phyloP scores from a whole-genome alignment of 2,329 filamentous ascomycete genomes.

The Fusarium acutatum region DNA sequence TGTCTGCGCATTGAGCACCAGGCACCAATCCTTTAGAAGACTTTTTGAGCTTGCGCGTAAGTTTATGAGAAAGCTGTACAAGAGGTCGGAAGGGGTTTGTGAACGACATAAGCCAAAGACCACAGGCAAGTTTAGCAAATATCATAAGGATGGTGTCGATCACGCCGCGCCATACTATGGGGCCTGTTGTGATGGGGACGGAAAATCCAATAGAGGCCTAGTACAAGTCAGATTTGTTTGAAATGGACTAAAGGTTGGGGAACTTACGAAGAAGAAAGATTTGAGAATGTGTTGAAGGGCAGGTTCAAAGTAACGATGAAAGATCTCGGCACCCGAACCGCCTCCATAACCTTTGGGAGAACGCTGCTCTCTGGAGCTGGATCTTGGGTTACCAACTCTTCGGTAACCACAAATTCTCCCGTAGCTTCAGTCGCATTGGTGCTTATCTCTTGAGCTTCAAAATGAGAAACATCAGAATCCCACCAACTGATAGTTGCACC shows the following conservation, averaged over 20 bases:
- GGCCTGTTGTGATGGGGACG: slow-evolving; percentile 71
- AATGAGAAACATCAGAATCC: slow-evolving; percentile 52
- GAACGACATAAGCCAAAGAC: slow-evolving; percentile 61
- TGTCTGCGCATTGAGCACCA: slow-evolving; percentile 23
- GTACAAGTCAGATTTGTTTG: accelerated
- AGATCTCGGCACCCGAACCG: slow-evolving; percentile 15
- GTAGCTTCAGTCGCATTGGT: background rate
- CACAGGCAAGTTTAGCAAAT: slow-evolving; percentile 67
- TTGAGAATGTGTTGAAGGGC: slow-evolving; percentile 63
- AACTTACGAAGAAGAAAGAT: slow-evolving; percentile 76
- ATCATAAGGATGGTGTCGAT: slow-evolving; percentile 78
- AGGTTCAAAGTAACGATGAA: slow-evolving; percentile 46
- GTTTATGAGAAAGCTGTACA: background rate
- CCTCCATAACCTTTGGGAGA: background rate
- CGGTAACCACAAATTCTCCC: background rate
- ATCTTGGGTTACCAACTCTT: background rate
- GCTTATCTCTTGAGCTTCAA: background rate
- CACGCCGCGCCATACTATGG: slow-evolving; percentile 75
- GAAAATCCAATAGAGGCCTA: slow-evolving; percentile 76
- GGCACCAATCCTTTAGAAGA: background rate
- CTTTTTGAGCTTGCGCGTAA: background rate
- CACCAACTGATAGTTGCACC: slow-evolving; percentile 69
- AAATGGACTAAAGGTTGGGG: accelerated
- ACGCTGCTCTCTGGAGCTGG: too few relatives aligned
- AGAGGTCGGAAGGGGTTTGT: background rate